Base-by-base conservation (phyloP, 2,329 filamentous ascomycete genomes). In the Colletotrichum cordylinicola region DNA sequence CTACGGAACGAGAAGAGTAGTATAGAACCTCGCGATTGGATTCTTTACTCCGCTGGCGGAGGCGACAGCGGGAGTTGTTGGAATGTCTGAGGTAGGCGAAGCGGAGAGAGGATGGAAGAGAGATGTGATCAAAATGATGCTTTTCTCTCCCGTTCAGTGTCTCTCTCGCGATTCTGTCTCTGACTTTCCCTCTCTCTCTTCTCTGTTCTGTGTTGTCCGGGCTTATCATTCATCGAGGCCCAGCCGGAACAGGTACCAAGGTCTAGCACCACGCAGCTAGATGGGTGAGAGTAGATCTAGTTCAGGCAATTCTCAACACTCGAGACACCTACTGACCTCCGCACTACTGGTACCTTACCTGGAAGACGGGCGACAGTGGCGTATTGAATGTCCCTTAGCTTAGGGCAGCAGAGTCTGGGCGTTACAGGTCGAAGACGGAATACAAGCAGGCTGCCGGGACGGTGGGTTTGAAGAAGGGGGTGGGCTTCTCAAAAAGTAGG, bases 361-460 rank as follows among this genome's bases (percentile, higher is more conserved):
- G 48, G 58, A 60, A 29, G 62, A 68, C 56, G 55, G 73, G 64
- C 43, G 43, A 56, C 62, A 65, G 71, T 73, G 65, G 71, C 74
- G 56, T 70, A 52, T 43, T 76, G 74, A 60, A 60, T 67, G 70
- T 33, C 65, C 70, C 65, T 64, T 61, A 71, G 65, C 60, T 74
- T 76, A 65, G 43, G 52, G 68, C 74, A 68, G 48, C 71, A 70
- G 60, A 48, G 71, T 74, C 70, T 76, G 74, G 65, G 70, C 74
- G 74, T 73, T 70, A 62, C 58, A 65, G 60, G 70, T 70, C 70
- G 43, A 76, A 69, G 70, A 48, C 39, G 70, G 73, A 72, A 69
- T 60, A 61, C 74, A 74, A 76, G 74, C 70, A 76, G 71, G 74
- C 74, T 76, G 65, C 66, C 71, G 70, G 65, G 70, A 74, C 70